These are phyloP conservation scores for Gossypium mustelinum DNA, from an alignment of 345 rosid species.

Conservation along the genomic window DNA sequence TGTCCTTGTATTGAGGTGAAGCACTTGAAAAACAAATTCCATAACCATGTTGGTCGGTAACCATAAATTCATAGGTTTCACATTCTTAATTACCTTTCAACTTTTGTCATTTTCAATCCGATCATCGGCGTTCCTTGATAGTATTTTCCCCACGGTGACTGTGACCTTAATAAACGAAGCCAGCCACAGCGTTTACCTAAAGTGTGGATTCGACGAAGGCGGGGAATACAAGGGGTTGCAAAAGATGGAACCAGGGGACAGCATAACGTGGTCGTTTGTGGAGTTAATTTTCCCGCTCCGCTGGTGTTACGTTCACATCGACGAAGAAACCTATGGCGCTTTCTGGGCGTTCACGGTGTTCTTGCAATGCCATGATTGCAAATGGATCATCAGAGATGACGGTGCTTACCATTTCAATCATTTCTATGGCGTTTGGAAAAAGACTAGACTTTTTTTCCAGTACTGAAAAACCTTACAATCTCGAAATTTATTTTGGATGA, in stretches of 20 bases:
- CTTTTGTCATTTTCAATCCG: neutral
- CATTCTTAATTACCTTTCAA: neutral
- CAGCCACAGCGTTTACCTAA: neutral
- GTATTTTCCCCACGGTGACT: neutral
- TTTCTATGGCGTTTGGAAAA: neutral
- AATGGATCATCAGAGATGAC: neutral
- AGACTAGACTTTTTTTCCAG: neutral
- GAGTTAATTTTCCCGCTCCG: constrained; percentile 10
- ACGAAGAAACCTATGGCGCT: neutral
- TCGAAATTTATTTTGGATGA: neutral
- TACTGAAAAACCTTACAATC: neutral
- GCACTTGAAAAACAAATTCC: no score
- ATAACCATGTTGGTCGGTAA: neutral
- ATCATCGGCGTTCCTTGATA: neutral
- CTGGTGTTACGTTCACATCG: constrained; percentile 8
- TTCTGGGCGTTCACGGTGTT: neutral
- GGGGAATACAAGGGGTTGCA: neutral
- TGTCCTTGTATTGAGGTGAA: no score
- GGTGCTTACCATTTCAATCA: neutral
- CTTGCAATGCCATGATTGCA: neutral
- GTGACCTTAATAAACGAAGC: neutral
- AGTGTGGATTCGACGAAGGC: constrained; percentile 1
- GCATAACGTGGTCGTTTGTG: neutral
- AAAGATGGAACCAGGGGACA: neutral
- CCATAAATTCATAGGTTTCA: neutral